Evolutionary conservation across 2,329 filamentous ascomycete genomes (phyloP).

Genomic region (Epichloe baconii): DNA sequence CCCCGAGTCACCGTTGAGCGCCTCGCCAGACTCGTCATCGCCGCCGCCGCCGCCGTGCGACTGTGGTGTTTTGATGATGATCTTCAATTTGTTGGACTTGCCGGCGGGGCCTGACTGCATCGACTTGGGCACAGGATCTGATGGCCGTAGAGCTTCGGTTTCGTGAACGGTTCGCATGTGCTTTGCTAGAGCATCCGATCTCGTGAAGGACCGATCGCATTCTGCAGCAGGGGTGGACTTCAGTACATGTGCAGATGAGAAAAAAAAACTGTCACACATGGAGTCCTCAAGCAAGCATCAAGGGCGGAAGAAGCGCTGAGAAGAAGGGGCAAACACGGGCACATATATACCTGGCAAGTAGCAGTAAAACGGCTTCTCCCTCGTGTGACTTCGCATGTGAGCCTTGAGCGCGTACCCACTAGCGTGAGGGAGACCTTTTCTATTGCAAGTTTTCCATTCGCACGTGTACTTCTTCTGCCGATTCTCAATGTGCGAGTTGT

Average conservation of each 20-base stretch:
- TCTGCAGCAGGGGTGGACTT: slow-evolving; percentile 37
- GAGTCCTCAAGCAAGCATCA: background rate
- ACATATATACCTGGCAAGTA: slow-evolving; percentile 67
- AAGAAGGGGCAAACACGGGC: background rate
- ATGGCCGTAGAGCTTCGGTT: slow-evolving; percentile 79
- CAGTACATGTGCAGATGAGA: background rate
- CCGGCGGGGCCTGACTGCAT: slow-evolving; percentile 35
- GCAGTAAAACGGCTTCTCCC: slow-evolving; percentile 98
- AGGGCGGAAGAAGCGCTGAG: background rate
- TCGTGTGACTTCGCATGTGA: slow-evolving; percentile 94
- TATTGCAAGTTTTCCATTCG: slow-evolving; percentile 81
- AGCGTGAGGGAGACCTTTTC: slow-evolving; percentile 84
- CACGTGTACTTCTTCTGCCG: slow-evolving; percentile 96
- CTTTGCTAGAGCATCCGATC: slow-evolving; percentile 90
- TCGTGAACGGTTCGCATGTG: slow-evolving; percentile 99
- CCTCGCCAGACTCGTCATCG: slow-evolving; percentile 40
- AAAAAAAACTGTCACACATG: slow-evolving; percentile 5
- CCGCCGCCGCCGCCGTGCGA: slow-evolving; percentile 36
- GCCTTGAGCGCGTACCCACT: slow-evolving; percentile 93
- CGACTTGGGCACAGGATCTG: slow-evolving; percentile 60
- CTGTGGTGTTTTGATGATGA: slow-evolving; percentile 49
- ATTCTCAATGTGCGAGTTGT: slow-evolving; percentile 86
- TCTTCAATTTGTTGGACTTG: slow-evolving; percentile 44
- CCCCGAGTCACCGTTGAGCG: slow-evolving; percentile 40
- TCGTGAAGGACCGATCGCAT: slow-evolving; percentile 92